Percentiles rank a stretch among this genome's conserved stretches.
These are phyloP conservation scores for Dryas integrifolia DNA, from an alignment of 331 rosid genomes.

Conservation along the genomic window DNA sequence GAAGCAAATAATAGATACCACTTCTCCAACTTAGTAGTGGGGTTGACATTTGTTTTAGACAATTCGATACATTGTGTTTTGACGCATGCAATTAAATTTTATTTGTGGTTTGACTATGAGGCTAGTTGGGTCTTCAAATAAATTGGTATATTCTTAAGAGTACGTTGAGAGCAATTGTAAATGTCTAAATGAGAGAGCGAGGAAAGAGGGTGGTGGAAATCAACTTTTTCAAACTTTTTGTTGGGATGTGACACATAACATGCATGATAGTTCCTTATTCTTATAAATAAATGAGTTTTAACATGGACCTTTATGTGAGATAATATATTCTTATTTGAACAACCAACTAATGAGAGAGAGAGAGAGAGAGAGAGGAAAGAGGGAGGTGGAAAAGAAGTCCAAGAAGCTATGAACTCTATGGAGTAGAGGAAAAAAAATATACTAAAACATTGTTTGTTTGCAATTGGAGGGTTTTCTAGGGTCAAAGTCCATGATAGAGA, in stretches of 20 bases:
- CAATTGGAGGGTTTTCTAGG: neutral
- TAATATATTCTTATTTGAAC: constrained; percentile 8
- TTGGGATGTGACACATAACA: no score
- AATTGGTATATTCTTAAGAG: neutral
- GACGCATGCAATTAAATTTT: neutral
- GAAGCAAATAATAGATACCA: constrained; percentile 19
- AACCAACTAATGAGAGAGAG: constrained; percentile 11
- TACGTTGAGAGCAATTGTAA: no score
- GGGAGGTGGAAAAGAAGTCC: constrained; percentile 25
- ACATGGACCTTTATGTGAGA: no score
- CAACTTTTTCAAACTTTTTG: no score
- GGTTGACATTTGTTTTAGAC: constrained; percentile 36
- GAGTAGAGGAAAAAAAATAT: constrained; percentile 20
- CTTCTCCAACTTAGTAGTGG: constrained; percentile 17
- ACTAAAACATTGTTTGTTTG: neutral
- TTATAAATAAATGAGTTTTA: no score
- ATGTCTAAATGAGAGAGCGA: no score
- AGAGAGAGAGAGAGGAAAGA: neutral
- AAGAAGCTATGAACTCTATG: constrained; percentile 33
- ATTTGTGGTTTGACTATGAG: constrained; percentile 19
- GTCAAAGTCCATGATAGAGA: constrained; percentile 12
- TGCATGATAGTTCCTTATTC: no score
- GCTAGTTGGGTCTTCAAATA: constrained; percentile 8
- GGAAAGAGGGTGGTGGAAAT: no score
- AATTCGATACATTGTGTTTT: neutral